Base-by-base conservation (phyloP, 257 asterid species). In the Henckelia pumila region DNA sequence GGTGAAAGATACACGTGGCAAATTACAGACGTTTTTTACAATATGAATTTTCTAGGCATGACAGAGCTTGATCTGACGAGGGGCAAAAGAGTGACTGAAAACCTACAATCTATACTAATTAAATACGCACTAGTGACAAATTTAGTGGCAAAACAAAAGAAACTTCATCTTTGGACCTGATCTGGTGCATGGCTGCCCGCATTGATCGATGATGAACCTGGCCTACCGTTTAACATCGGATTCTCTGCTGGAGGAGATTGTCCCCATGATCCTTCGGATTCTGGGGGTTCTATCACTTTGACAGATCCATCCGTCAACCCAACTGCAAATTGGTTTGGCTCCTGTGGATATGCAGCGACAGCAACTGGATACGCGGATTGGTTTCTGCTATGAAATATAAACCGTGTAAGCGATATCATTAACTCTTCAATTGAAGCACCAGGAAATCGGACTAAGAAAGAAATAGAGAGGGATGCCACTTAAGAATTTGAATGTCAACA, bases 221-320 rank as follows among this genome's bases (percentile, higher is more conserved):
- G 57, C 74, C 93, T 81, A 9, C 95, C 88, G 25, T 83, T 82
- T 63, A 91, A 33, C 13, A 81, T 56, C 19, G 95, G 95, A 13
- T 82, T 89, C 21, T 88, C 95, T 6, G 80, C 78, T 1, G 96
- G 97, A 24, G 93, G 96, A 64, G 86, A 76, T 56, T 65, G 73
- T 58, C 98, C 96, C 97, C 98, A 89, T 81, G 76, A 89, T 29
- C 89, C 75, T 33, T 89, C 97, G 0, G 90, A 82, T 73, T 92
- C 98, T n/a, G 81, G 61, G 13, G 98, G 98, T 78, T 92, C 98
- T 63, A 92, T 76, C 71, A 92, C 98, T 77, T 89, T 92, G n/a
- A 92, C 96, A 0, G 96, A 82, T 60, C 98, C 97, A 56, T 92
- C 97, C 1, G 88, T 72, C 81, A 92, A 81, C 50, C 98, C 98